Evolutionary conservation across 2,329 filamentous ascomycete species (phyloP).

Genomic region (Ophiocordyceps robertsii): DNA sequence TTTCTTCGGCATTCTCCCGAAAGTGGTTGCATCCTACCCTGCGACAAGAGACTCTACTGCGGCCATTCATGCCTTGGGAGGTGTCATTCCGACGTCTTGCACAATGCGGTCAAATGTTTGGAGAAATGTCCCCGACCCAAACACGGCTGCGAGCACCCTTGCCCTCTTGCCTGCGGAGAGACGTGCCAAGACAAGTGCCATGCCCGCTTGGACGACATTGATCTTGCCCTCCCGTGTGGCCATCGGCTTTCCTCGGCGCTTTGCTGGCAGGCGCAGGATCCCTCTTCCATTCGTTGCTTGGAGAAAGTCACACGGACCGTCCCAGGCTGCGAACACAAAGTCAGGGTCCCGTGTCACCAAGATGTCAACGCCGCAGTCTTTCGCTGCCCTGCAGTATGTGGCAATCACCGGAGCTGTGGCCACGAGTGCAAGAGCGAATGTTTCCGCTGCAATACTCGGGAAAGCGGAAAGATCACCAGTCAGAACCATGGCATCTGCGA

Average conservation of each 20-base stretch:
- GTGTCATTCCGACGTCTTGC: conserved; percentile 34
- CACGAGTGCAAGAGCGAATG: conserved; percentile 41
- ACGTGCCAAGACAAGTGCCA: conserved; percentile 23
- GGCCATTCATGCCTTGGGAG: conserved; percentile 31
- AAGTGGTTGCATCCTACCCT: conserved; percentile 43
- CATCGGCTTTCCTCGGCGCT: conserved; percentile 18
- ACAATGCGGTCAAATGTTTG: conserved; percentile 30
- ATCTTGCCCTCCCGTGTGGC: conserved; percentile 26
- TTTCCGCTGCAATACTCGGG: conserved; percentile 27
- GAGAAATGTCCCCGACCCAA: conserved; percentile 28
- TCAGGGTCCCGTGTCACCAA: conserved; percentile 33
- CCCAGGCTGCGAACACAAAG: conserved; percentile 39
- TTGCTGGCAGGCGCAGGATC: conserved; percentile 31
- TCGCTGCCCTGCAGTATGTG: conserved; percentile 35
- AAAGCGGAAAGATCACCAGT: conserved; percentile 12
- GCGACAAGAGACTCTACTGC: conserved; percentile 32
- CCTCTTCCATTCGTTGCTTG: conserved; percentile 32
- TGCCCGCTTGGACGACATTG: conserved; percentile 14
- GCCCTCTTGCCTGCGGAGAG: conserved; percentile 28
- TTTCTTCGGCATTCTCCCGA: conserved; percentile 45
- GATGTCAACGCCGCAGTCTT: conserved; percentile 29
- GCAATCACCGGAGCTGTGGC: conserved; percentile 35
- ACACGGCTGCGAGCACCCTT: conserved; percentile 29
- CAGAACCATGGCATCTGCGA: conserved; percentile 33
- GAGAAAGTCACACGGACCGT: conserved; percentile 31